A percentile compares a stretch with the other conserved stretches of the same genome.
These are phyloP conservation scores for Phaeosphaeriaceae sp. DNA, from an alignment of 2,329 filamentous ascomycete species.

Conservation along the genomic window DNA sequence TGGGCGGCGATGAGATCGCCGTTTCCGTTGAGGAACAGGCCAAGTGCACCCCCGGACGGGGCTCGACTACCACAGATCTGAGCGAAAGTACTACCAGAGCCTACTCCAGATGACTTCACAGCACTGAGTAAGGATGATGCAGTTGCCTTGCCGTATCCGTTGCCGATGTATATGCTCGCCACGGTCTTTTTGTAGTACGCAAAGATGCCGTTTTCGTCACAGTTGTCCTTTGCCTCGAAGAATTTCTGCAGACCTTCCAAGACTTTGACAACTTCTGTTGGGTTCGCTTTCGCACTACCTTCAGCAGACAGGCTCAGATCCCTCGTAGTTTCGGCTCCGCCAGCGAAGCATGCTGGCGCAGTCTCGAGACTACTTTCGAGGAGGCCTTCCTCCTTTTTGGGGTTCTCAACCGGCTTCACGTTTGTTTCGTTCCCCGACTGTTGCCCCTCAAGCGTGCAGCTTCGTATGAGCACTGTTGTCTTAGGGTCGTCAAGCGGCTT, in stretches of 20 bases:
- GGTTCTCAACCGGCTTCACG: neutral
- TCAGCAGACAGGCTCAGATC: neutral
- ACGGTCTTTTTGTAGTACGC: conserved; percentile 1
- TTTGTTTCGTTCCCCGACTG: neutral
- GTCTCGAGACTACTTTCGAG: neutral
- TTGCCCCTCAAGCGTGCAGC: neutral
- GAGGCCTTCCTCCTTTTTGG: neutral
- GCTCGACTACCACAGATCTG: too few species aligned
- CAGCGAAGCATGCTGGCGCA: neutral
- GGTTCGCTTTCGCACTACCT: neutral
- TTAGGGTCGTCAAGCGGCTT: neutral
- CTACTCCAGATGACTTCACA: too few species aligned
- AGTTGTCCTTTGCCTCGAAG: conserved; percentile 1
- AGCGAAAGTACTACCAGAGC: too few species aligned
- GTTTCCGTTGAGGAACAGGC: too few species aligned
- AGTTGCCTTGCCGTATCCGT: neutral
- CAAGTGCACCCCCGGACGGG: too few species aligned
- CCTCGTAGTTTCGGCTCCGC: too few species aligned
- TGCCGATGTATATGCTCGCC: neutral
- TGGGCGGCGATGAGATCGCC: too few species aligned
- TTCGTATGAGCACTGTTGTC: neutral
- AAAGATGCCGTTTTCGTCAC: conserved; percentile 1
- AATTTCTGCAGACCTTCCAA: neutral
- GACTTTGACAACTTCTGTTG: neutral
- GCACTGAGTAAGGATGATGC: neutral